phyloP scores from a whole-genome alignment of 2,329 filamentous ascomycete genomes.

The Aspergillus cejpii region DNA sequence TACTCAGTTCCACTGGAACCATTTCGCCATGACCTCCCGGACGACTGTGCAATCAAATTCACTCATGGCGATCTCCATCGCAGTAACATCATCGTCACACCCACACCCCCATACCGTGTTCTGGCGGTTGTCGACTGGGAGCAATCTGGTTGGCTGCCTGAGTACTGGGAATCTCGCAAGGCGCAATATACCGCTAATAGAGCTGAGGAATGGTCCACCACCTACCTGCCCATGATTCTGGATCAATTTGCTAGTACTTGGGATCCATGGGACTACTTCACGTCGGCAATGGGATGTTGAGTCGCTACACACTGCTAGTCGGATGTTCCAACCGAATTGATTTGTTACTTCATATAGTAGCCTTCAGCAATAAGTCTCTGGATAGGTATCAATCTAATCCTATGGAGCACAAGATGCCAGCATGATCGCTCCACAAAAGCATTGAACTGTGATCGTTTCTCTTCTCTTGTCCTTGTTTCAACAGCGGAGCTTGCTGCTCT shows the following conservation, averaged over 20 bases:
- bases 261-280: conserved; percentile 31
- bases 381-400: too few relatives aligned
- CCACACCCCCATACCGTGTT: conserved; percentile 14
- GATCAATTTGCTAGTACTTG: conserved; percentile 21
- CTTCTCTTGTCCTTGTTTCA: too few relatives aligned
- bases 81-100: conserved; percentile 29
- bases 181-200: conserved; percentile 19
- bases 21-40: conserved; percentile 26
- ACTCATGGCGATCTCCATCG: conserved; percentile 34
- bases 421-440: too few relatives aligned
- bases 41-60: conserved; percentile 29
- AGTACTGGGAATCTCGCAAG: conserved; percentile 31
- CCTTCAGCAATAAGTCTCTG: too few relatives aligned
- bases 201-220: conserved; percentile 21
- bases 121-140: conserved; percentile 29
- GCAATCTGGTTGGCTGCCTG: conserved; percentile 29
- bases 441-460: too few relatives aligned
- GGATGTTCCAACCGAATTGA: background rate
- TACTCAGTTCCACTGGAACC: conserved; percentile 22
- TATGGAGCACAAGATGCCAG: too few relatives aligned
- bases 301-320: background rate
- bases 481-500: too few relatives aligned
- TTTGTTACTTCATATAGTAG: background rate
- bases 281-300: conserved; percentile 16
- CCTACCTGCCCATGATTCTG: conserved; percentile 29